Conservation (phyloP, 176 grass and related monocot species). For the Rhynchospora breviuscula region DNA sequence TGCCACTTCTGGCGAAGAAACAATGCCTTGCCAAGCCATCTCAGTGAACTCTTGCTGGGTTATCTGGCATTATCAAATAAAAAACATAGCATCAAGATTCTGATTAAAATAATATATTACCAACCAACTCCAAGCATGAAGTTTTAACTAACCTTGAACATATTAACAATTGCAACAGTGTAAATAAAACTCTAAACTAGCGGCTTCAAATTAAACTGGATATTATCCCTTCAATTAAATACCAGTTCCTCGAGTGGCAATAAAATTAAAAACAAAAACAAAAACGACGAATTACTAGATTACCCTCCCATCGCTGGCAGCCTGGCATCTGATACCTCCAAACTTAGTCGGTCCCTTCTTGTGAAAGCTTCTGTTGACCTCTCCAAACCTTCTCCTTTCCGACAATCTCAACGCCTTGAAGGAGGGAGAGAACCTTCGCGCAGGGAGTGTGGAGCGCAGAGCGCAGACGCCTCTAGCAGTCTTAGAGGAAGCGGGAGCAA, state of each 20-base stretch:
- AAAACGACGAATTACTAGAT: background rate
- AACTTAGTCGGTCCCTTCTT: constrained; percentile 18
- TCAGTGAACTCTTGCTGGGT: constrained; percentile 98
- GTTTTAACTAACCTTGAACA: background rate
- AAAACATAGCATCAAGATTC: background rate
- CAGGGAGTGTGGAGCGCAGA: constrained; percentile 1
- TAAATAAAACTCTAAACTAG: background rate
- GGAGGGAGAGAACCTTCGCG: background rate
- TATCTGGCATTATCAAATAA: constrained; percentile 39
- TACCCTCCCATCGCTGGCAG: constrained; percentile 43
- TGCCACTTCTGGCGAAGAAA: constrained; percentile 70
- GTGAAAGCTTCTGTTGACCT: background rate
- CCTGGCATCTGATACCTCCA: constrained; percentile 37
- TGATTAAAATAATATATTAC: background rate
- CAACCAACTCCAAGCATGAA: background rate
- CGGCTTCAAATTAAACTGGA: background rate
- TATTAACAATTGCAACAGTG: background rate
- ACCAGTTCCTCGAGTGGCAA: background rate
- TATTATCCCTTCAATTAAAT: background rate
- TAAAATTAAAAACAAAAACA: background rate
- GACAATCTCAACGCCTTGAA: constrained; percentile 33
- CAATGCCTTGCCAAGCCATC: constrained; percentile 94
- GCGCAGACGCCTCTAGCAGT: background rate
- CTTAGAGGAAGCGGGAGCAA: constrained; percentile 6
- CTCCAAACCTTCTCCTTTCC: constrained; percentile 22